phyloP scores from a whole-genome alignment of 805 yeast species.

The Lipomyces sp. region DNA sequence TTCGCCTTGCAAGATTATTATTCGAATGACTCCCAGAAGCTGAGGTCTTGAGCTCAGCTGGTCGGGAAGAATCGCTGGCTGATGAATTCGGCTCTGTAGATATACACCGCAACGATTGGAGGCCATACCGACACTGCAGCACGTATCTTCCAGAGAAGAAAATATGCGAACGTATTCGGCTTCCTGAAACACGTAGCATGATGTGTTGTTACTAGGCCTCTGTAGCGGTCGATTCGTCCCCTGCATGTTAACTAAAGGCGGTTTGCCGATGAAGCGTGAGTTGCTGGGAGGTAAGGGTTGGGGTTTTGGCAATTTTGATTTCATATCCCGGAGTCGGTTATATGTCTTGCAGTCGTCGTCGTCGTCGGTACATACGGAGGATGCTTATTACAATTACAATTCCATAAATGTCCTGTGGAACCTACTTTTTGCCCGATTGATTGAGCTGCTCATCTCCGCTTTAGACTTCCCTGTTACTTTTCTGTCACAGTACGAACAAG shows the following conservation, averaged over 20 bases:
- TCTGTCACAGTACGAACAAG: background rate
- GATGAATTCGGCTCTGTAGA: background rate
- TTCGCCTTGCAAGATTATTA: constrained; percentile 7
- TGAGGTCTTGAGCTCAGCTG: background rate
- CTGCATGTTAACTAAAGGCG: too few species aligned
- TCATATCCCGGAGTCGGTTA: too few species aligned
- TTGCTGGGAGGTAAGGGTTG: too few species aligned
- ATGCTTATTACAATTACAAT: too few species aligned
- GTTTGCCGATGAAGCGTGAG: too few species aligned
- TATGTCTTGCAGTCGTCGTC: too few species aligned
- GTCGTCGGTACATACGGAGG: too few species aligned
- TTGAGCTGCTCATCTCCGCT: background rate
- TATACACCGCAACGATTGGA: background rate
- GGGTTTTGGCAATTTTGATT: too few species aligned
- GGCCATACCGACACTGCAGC: background rate
- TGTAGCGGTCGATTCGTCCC: background rate
- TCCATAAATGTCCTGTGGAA: background rate
- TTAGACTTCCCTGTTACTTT: background rate
- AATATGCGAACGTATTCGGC: background rate
- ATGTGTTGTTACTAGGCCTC: background rate
- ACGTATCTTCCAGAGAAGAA: background rate
- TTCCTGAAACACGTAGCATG: background rate
- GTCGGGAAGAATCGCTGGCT: background rate
- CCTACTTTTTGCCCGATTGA: background rate
- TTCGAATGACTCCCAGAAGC: background rate